A percentile compares a stretch with the other conserved stretches of the same genome.
Evolutionary conservation across 345 rosid genomes (phyloP).

Genomic region (Hirschfeldia incana): DNA sequence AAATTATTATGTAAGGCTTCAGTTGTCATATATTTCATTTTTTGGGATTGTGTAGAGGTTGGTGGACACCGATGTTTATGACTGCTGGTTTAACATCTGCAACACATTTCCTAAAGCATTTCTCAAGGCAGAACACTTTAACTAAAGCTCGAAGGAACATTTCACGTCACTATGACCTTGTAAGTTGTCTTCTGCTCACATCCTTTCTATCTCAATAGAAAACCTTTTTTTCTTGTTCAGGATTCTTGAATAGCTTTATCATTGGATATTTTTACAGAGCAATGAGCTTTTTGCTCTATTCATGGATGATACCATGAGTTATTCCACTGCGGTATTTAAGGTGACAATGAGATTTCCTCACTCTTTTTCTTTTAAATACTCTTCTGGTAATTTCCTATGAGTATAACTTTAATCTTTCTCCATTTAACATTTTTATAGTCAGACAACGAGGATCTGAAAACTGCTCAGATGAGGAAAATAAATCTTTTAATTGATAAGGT

Average conservation of each 20-base stretch:
- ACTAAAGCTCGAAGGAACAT: conserved; percentile 90
- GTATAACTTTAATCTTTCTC: neutral
- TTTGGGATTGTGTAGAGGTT: conserved; percentile 51
- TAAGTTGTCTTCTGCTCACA: conserved; percentile 27
- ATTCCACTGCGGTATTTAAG: conserved; percentile 78
- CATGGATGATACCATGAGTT: conserved; percentile 84
- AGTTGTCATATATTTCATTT: neutral
- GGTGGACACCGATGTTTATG: conserved; percentile 85
- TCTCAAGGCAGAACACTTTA: conserved; percentile 64
- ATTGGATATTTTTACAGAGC: conserved; percentile 47
- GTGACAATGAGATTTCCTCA: conserved; percentile 33
- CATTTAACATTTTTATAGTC: conserved; percentile 34
- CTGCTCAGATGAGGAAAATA: conserved; percentile 77
- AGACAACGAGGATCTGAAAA: conserved; percentile 55
- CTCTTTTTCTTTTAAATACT: neutral
- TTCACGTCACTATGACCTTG: conserved; percentile 91
- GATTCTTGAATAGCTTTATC: neutral
- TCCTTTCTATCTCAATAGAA: neutral
- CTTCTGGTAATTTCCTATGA: neutral
- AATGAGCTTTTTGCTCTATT: conserved; percentile 73
- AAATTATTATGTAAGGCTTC: neutral
- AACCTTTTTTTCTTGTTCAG: neutral
- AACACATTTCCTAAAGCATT: conserved; percentile 63
- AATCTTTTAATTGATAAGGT: conserved; percentile 70
- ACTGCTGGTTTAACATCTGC: conserved; percentile 74